These are phyloP conservation scores for Plasmopara muralis DNA, from an alignment of 352 stramenopile species.

Conservation along the genomic window DNA sequence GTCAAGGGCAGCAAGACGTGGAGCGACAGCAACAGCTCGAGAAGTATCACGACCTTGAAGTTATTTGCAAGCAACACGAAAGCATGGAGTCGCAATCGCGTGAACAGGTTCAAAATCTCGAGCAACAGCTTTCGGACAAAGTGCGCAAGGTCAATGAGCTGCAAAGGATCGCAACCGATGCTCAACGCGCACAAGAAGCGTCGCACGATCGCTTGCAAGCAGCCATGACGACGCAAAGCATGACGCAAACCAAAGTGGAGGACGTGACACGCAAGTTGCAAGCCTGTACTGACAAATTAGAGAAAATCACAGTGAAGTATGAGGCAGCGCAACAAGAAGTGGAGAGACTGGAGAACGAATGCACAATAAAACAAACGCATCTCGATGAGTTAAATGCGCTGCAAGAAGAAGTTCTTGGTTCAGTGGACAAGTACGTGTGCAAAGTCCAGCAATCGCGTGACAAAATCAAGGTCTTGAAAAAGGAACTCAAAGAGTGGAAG, in stretches of 20 bases:
- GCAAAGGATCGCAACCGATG: constrained; percentile 9
- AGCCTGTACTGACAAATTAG: constrained; percentile 14
- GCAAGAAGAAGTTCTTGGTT: constrained; percentile 60
- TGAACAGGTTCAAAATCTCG: constrained; percentile 25
- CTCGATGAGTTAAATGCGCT: constrained; percentile 57
- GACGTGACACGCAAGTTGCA: constrained; percentile 18
- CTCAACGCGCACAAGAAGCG: constrained; percentile 16
- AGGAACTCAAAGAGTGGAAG: constrained; percentile 10
- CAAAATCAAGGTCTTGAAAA: constrained; percentile 27
- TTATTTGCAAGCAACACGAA: constrained; percentile 15
- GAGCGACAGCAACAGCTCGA: constrained; percentile 19
- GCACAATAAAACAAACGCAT: constrained; percentile 22
- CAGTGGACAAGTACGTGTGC: constrained; percentile 41
- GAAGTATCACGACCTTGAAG: constrained; percentile 17
- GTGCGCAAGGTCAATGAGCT: constrained; percentile 13
- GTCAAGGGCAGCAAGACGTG: constrained; percentile 21
- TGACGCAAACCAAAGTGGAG: constrained; percentile 20
- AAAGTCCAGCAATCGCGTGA: constrained; percentile 22
- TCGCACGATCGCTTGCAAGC: constrained; percentile 17
- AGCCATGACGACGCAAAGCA: constrained; percentile 21
- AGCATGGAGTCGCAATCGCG: constrained; percentile 15
- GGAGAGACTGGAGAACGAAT: constrained; percentile 16
- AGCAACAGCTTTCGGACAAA: constrained; percentile 27
- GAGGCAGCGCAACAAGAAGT: constrained; percentile 15
- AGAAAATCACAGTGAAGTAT: constrained; percentile 8